Percentiles rank a stretch among this genome's conserved stretches.
Conservation (phyloP, 1,284 basidiomycete species). For the Trichosporon sp. region DNA sequence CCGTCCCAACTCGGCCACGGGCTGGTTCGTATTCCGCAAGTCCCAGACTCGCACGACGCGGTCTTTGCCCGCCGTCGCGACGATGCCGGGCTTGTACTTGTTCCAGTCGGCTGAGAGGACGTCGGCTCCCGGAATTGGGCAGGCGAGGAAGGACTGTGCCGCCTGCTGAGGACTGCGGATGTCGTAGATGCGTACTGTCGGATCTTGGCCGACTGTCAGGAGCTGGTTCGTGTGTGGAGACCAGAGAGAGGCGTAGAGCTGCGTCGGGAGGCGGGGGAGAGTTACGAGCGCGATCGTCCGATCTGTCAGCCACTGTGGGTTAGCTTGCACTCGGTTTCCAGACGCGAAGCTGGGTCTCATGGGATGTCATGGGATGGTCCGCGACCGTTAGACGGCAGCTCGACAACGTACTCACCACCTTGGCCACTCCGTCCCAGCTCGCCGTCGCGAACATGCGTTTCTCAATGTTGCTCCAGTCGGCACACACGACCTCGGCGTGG, state of each 20-base stretch:
- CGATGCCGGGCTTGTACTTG: constrained; percentile 60
- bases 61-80: constrained; percentile 61
- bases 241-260: constrained; percentile 86
- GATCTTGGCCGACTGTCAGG: constrained; percentile 82
- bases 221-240: constrained; percentile 85
- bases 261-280: constrained; percentile 64
- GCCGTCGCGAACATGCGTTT: constrained; percentile 87
- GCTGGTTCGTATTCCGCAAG: constrained; percentile 41
- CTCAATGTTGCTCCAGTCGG: constrained; percentile 94
- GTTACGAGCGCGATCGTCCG: constrained; percentile 74
- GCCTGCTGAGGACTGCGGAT: constrained; percentile 31
- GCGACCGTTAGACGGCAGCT: no score
- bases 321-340: background rate
- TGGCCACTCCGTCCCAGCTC: constrained; percentile 90
- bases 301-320: constrained; percentile 79
- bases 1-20: constrained; percentile 25
- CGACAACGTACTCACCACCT: constrained; percentile 66
- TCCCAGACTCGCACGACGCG: constrained; percentile 59
- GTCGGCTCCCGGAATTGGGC: constrained; percentile 30
- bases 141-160: constrained; percentile 22
- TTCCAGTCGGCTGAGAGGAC: constrained; percentile 61
- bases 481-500: constrained; percentile 85
- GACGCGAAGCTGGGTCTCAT: no score
- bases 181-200: constrained; percentile 78
- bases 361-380: no score